Evolutionary conservation across 495 filamentous ascomycete species (phyloP).

Genomic region (Xylaria intraflava): DNA sequence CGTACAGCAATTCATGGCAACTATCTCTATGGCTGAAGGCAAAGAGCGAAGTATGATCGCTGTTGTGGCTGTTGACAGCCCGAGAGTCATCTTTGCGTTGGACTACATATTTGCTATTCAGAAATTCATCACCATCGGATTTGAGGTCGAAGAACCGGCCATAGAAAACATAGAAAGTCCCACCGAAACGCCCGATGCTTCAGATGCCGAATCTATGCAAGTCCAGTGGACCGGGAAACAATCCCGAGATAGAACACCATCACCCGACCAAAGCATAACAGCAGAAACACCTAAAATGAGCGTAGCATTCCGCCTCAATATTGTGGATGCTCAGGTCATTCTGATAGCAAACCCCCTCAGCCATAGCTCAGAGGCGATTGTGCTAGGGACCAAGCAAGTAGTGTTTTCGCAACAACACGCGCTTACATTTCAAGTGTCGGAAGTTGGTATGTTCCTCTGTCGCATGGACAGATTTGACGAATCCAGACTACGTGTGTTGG

Average conservation of each 20-base stretch:
- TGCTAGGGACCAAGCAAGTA: constrained; percentile 88
- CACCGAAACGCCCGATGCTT: constrained; percentile 52
- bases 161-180: constrained; percentile 50
- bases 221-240: constrained; percentile 26
- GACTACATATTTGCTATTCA: constrained; percentile 92
- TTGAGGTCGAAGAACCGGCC: constrained; percentile 52
- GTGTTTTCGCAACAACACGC: constrained; percentile 91
- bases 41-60: constrained; percentile 77
- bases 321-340: constrained; percentile 93
- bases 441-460: constrained; percentile 96
- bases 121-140: constrained; percentile 64
- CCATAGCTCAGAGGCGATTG: constrained; percentile 87
- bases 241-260: constrained; percentile 18
- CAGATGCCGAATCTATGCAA: constrained; percentile 49
- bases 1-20: constrained; percentile 97
- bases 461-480: constrained; percentile 96
- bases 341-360: constrained; percentile 90
- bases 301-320: constrained; percentile 83
- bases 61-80: constrained; percentile 92
- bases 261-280: constrained; percentile 9
- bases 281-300: constrained; percentile 50
- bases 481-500: constrained; percentile 78
- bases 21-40: constrained; percentile 84
- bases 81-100: constrained; percentile 85
- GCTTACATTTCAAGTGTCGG: constrained; percentile 80